Percentiles rank a stretch among this genome's conserved stretches.
phyloP scores from a whole-genome alignment of 108 stramenopile genomes.

The Nannochloropsis salina region DNA sequence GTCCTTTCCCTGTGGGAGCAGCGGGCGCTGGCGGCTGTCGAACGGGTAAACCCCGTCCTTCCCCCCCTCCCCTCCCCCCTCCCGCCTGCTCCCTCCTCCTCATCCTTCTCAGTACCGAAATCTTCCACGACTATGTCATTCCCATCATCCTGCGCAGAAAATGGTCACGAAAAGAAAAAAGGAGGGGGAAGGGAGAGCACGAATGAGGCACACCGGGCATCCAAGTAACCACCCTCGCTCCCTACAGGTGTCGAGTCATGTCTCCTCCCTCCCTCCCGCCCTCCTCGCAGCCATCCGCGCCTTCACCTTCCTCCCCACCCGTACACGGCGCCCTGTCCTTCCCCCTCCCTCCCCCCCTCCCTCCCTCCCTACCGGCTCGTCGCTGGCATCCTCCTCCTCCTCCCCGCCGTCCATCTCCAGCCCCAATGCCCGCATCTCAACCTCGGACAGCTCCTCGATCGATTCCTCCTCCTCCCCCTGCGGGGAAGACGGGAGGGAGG shows the following conservation, averaged over 20 bases:
- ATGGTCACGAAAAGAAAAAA: background rate
- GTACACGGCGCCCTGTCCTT: background rate
- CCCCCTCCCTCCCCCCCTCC: background rate
- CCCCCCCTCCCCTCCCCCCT: background rate
- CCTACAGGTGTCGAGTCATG: too few species aligned
- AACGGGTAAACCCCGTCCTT: background rate
- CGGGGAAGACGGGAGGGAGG: background rate
- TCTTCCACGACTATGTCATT: background rate
- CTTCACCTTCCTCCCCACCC: background rate
- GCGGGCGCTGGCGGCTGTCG: background rate
- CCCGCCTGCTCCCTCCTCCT: background rate
- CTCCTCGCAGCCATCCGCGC: background rate
- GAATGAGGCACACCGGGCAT: too few species aligned
- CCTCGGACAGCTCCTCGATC: background rate
- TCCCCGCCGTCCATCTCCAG: background rate
- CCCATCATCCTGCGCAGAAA: background rate
- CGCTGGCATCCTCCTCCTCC: slow-evolving; percentile 3
- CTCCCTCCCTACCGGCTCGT: background rate
- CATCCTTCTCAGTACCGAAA: background rate
- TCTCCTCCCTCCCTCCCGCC: background rate
- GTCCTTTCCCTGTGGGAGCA: background rate
- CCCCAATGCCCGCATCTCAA: background rate
- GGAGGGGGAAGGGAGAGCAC: background rate
- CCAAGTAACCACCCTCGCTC: too few species aligned
- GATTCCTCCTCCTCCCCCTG: background rate